These are phyloP conservation scores for Didymella pomorum DNA, from an alignment of 2,329 filamentous ascomycete genomes.

Conservation along the genomic window DNA sequence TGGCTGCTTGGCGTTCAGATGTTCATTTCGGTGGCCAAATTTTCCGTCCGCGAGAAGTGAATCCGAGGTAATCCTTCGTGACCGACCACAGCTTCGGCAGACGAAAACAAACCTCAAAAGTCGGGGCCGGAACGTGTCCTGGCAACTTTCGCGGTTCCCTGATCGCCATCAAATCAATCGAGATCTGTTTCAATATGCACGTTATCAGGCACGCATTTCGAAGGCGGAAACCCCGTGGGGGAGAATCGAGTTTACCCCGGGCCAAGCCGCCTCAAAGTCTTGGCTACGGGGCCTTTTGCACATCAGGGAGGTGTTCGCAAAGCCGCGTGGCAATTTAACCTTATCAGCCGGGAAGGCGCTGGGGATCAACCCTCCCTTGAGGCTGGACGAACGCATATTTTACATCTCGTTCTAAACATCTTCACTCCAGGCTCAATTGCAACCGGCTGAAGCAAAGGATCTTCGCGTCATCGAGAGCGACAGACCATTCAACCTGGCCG, in stretches of 20 bases:
- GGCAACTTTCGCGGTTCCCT: background rate
- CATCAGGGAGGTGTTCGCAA: conserved; percentile 5
- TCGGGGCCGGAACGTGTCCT: background rate
- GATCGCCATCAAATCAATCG: background rate
- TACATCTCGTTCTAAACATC: background rate
- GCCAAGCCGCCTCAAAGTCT: conserved; percentile 6
- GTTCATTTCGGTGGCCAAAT: background rate
- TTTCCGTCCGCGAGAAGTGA: background rate
- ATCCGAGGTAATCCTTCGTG: background rate
- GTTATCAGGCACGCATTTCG: background rate
- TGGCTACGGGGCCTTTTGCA: background rate
- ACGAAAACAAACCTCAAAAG: background rate
- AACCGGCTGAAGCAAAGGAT: background rate
- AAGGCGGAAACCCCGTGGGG: conserved; percentile 6
- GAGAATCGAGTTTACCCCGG: conserved; percentile 1
- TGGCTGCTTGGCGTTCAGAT: conserved; percentile 8
- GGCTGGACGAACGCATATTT: background rate
- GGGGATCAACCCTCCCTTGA: background rate
- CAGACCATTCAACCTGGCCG: background rate
- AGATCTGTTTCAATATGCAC: background rate
- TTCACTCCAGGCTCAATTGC: background rate
- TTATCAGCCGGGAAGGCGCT: background rate
- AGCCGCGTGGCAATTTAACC: background rate
- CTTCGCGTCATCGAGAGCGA: background rate
- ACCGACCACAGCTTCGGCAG: background rate